These are phyloP conservation scores for Pseudocercospora vitis DNA, from an alignment of 2,329 filamentous ascomycete species.

Conservation along the genomic window DNA sequence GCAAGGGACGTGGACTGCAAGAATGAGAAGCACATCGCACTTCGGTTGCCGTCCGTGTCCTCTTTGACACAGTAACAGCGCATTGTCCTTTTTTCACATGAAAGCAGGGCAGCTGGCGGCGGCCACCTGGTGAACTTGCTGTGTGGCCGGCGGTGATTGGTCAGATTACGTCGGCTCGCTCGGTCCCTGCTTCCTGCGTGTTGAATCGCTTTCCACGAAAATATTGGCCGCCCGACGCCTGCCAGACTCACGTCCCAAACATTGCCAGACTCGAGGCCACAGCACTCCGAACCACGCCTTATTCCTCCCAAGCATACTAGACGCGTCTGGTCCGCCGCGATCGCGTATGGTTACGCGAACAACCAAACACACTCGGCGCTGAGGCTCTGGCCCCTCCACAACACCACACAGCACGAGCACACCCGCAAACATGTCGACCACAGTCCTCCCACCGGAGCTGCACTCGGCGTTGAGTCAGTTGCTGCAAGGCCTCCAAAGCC, in stretches of 20 bases:
- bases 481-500: constrained; percentile 80
- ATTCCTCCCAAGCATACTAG: too few species aligned
- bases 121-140: too few species aligned
- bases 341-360: constrained; percentile 2
- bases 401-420: constrained; percentile 1
- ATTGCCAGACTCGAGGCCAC: too few species aligned
- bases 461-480: constrained; percentile 83
- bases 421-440: constrained; percentile 53
- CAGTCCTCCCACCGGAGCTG: constrained; percentile 79
- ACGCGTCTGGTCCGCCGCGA: neutral
- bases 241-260: too few species aligned
- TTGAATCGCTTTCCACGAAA: too few species aligned
- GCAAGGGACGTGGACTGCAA: neutral
- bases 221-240: too few species aligned
- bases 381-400: neutral
- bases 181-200: too few species aligned
- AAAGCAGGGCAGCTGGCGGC: too few species aligned
- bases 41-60: neutral
- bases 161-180: too few species aligned
- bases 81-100: constrained; percentile 2
- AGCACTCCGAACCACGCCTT: too few species aligned
- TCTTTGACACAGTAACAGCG: neutral
- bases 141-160: too few species aligned
- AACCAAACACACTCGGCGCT: neutral
- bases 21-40: constrained; percentile 1